phyloP scores from a whole-genome alignment of 331 rosid genomes.

The Ulmus americana region DNA sequence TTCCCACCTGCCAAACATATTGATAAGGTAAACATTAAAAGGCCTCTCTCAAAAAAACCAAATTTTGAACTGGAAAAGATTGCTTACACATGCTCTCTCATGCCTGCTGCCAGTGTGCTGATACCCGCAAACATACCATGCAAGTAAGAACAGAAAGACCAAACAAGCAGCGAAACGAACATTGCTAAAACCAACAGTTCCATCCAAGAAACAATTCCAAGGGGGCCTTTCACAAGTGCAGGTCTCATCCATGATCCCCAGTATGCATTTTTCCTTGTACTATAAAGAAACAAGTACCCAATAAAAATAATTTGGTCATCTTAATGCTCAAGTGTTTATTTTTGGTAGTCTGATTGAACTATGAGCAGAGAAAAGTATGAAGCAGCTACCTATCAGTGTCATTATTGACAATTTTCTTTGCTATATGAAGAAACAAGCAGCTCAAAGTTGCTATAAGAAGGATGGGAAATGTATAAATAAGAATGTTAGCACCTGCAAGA shows the following conservation, averaged over 20 bases:
- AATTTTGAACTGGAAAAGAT: background rate
- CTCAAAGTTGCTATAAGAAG: slow-evolving; percentile 47
- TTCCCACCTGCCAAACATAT: slow-evolving; percentile 43
- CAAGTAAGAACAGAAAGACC: slow-evolving; percentile 49
- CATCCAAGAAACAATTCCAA: slow-evolving; percentile 52
- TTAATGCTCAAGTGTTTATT: background rate
- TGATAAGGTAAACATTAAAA: background rate
- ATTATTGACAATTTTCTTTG: slow-evolving; percentile 14
- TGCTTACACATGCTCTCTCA: slow-evolving; percentile 41
- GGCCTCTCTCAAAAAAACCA: background rate
- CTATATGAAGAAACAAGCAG: slow-evolving; percentile 40
- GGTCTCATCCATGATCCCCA: slow-evolving; percentile 43
- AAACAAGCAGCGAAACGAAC: slow-evolving; percentile 44
- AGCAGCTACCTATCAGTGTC: slow-evolving; percentile 27
- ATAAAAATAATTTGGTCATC: background rate
- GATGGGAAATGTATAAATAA: slow-evolving; percentile 52
- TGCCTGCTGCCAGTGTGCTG: slow-evolving; percentile 21
- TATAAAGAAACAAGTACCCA: slow-evolving; percentile 10
- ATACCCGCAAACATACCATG: slow-evolving; percentile 31
- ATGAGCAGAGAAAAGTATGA: background rate
- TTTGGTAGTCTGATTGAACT: background rate
- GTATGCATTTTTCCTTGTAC: slow-evolving; percentile 15
- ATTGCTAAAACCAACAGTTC: slow-evolving; percentile 40
- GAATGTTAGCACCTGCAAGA: slow-evolving; percentile 37
- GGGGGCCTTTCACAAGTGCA: slow-evolving; percentile 38